Evolutionary conservation across 1,284 basidiomycete genomes (phyloP), one percentile per base, ranked within the genome.

Genomic region (Austroboletus rostrupii): DNA sequence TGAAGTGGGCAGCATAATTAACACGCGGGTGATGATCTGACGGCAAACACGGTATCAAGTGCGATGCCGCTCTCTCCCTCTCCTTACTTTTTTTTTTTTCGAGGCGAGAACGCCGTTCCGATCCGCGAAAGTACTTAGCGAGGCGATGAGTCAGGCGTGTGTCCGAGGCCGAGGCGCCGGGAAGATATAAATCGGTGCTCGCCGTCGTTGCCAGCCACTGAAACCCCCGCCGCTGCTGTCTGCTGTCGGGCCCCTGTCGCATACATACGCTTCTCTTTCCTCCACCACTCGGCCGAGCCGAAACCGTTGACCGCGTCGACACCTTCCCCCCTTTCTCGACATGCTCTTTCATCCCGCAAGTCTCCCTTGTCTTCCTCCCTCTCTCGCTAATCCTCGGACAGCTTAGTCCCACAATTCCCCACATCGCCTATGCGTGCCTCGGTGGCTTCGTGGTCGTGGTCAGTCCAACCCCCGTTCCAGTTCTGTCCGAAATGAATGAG

Each of bases 361-460:
- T 38, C 33, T 20, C 7, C 33, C 28, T 44, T 16, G 16, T n/a
- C 20, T 12, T 31, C 40, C 26, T 32, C 8, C 19, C 19, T n/a
- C 26, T 32, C 21, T 20, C 9, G 40, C 39, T 55, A 35, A 53
- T 28, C 40, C 31, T 37, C n/a, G 48, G 47, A 37, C 53, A 91
- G 88, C 81, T 90, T 61, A 78, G 85, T 59, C 75, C 83, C 16
- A 79, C 81, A 9, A 79, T 77, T 49, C 80, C 85, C 35, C 88
- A 90, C 68, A 75, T 91, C 56, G 79, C 81, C 46, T 95, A 95
- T 75, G 83, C 91, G 55, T 82, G 87, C 60, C 73, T 96, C 14
- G 91, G 92, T 26, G 90, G 84, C 45, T 94, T 94, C 64, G 77
- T 87, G 47, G 85, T 90, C 36, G 62, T 88, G 55, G 85, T 88